Base-by-base conservation (phyloP, 495 filamentous ascomycete genomes). In the Penicillium daleae region DNA sequence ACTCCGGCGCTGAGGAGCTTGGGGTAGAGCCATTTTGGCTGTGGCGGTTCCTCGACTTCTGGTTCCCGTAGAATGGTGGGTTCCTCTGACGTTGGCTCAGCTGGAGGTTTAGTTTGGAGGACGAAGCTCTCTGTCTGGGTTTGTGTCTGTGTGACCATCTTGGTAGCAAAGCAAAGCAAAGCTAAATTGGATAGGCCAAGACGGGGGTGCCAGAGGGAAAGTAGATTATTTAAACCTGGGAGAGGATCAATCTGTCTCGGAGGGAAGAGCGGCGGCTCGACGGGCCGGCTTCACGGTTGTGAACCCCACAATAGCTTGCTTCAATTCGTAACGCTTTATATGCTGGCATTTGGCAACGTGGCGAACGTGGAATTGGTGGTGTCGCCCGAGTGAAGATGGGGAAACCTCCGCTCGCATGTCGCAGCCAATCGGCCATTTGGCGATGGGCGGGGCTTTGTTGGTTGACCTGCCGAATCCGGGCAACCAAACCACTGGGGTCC, bases 1-100 rank as follows among this genome's bases (percentile, higher is more conserved):
- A 70, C 29, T 0, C 71, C 71, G 1, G 68, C 66, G 54, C 68
- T 71, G 63, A 75, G 44, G 27, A 71, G 59, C 42, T 74, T 74
- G 27, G 65, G 39, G 24, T 70, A 61, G 6, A 65, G 61, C 64
- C 71, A 68, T 66, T 68, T 68, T 49, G 40, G 17, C 22, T 56
- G 59, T 12, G 40, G 31, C 0, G 35, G 35, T 17, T 39, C 13
- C 17, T 39, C 35, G 13, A 39, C 13, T 12, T 17, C 35, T 39
- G 35, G 15, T 39, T 39, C 35, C 12, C 17, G 35, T 17, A 39
- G 35, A 15, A 39, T 39, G 17, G 35, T 39, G 13, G 35, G 35
- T 39, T 39, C 9, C 13, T 39, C 35, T 5, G 35, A 39, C 2
- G 35, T 39, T 6, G 35, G 35, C 5, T 39, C 35, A 15, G 12